A percentile compares a stretch with the other conserved stretches of the same genome.
These are phyloP conservation scores for Diaporthe amygdali DNA, from an alignment of 2,329 filamentous ascomycete genomes.

Conservation along the genomic window DNA sequence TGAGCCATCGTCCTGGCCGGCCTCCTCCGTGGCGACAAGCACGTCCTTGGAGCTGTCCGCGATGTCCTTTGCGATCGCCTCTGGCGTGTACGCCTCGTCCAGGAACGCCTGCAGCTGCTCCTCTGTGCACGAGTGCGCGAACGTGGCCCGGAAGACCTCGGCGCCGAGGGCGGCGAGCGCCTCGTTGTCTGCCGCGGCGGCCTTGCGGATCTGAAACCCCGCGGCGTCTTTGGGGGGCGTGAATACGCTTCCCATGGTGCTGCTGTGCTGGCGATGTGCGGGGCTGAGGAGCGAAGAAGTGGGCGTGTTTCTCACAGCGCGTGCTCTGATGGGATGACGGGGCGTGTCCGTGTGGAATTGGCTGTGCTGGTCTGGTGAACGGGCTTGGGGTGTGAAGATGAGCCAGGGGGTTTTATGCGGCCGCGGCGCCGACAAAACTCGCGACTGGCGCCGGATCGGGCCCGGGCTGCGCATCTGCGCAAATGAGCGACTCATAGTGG, in stretches of 20 bases:
- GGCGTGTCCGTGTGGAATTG: not conserved
- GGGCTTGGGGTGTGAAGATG: not conserved
- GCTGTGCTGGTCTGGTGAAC: not conserved
- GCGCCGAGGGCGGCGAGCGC: conserved; percentile 41
- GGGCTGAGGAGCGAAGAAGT: not conserved
- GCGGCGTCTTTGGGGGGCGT: not conserved
- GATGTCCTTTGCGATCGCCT: conserved; percentile 28
- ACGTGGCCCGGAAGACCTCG: conserved; percentile 43
- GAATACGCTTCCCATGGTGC: not conserved
- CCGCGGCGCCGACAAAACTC: not conserved
- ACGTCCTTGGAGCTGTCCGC: conserved; percentile 15
- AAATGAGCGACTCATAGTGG: not conserved
- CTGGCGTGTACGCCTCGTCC: conserved; percentile 38
- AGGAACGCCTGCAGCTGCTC: conserved; percentile 44
- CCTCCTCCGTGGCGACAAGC: conserved; percentile 35
- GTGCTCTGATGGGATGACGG: not conserved
- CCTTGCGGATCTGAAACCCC: conserved; percentile 32
- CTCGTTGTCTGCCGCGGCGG: conserved; percentile 32
- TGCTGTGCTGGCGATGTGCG: not conserved
- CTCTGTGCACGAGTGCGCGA: conserved; percentile 46
- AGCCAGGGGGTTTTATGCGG: not conserved
- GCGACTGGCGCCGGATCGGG: not conserved
- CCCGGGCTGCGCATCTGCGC: not conserved
- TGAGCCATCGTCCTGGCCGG: conserved; percentile 26
- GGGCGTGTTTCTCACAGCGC: not conserved